Evolutionary conservation across 2,329 filamentous ascomycete species (phyloP).

Genomic region (Immersiporthe knoxdaviesiana): DNA sequence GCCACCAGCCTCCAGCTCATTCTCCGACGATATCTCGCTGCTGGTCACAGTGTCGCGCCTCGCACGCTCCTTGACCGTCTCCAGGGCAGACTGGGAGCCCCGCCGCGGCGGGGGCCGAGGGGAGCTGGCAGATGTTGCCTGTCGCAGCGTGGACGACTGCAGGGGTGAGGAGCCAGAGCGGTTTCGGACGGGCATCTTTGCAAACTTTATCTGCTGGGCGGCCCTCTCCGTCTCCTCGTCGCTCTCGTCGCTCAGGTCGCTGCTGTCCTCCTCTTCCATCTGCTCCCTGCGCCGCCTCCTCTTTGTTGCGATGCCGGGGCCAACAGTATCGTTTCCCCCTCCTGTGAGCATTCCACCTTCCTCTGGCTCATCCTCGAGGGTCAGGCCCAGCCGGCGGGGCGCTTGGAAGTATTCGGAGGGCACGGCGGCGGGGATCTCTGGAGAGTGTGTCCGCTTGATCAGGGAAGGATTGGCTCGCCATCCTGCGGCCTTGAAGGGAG

Average conservation of each 20-base stretch:
- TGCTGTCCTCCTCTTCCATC: constrained; percentile 84
- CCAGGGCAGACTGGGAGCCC: constrained; percentile 72
- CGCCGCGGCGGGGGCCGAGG: constrained; percentile 56
- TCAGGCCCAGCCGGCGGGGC: constrained; percentile 63
- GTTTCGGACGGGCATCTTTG: constrained; percentile 88
- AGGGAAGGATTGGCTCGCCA: constrained; percentile 76
- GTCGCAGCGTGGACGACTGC: constrained; percentile 65
- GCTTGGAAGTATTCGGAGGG: constrained; percentile 84
- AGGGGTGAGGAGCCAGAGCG: constrained; percentile 88
- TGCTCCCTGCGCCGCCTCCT: constrained; percentile 70
- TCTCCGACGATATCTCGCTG: constrained; percentile 82
- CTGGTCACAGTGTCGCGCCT: constrained; percentile 78
- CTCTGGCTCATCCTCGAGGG: constrained; percentile 71
- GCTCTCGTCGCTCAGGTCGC: constrained; percentile 82
- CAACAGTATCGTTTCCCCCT: constrained; percentile 68
- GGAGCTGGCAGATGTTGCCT: constrained; percentile 53
- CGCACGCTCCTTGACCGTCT: constrained; percentile 69
- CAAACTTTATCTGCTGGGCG: constrained; percentile 90
- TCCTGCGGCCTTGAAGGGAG: constrained; percentile 80
- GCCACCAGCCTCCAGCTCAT: constrained; percentile 70
- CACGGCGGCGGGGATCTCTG: constrained; percentile 81
- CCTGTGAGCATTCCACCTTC: constrained; percentile 74
- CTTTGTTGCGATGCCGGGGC: constrained; percentile 68
- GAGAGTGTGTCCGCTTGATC: constrained; percentile 82
- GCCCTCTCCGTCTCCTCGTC: constrained; percentile 77